A percentile compares a stretch with the other conserved stretches of the same genome.
These are phyloP conservation scores for Gynochthodes officinalis DNA, from an alignment of 257 asterid genomes.

Conservation along the genomic window DNA sequence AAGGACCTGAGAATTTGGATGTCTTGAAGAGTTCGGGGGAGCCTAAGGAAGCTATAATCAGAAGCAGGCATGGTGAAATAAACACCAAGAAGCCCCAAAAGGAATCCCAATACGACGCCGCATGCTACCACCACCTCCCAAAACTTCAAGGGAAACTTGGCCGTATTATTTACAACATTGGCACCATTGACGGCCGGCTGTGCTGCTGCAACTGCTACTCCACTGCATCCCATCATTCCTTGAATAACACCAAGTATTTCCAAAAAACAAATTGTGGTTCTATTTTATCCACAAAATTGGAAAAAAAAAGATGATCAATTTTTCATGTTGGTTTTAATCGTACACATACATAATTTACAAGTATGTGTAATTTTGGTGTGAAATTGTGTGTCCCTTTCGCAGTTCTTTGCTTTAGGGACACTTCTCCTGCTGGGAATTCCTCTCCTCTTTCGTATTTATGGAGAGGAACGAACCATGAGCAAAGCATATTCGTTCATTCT, in stretches of 20 bases:
- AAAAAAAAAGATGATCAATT: background rate
- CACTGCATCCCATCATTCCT: slow-evolving; percentile 21
- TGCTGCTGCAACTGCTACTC: slow-evolving; percentile 22
- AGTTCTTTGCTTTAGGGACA: slow-evolving; percentile 31
- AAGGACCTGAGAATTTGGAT: slow-evolving; percentile 76
- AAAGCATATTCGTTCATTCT: slow-evolving; percentile 42
- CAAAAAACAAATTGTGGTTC: background rate
- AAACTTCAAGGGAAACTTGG: slow-evolving; percentile 54
- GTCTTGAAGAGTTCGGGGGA: slow-evolving; percentile 83
- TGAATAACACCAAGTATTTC: background rate
- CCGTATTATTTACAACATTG: slow-evolving; percentile 21
- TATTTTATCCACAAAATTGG: background rate
- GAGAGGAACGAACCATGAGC: slow-evolving; percentile 18
- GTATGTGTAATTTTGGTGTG: slow-evolving; percentile 13
- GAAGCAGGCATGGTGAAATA: slow-evolving; percentile 88
- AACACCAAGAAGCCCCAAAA: slow-evolving; percentile 53
- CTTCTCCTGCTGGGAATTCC: slow-evolving; percentile 25
- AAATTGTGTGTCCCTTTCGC: slow-evolving; percentile 9
- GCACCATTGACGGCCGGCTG: background rate
- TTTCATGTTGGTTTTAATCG: background rate
- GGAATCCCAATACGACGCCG: slow-evolving; percentile 72
- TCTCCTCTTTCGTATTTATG: slow-evolving; percentile 12
- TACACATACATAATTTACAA: background rate
- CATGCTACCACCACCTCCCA: slow-evolving; percentile 63
- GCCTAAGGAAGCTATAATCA: slow-evolving; percentile 90